A percentile compares a stretch with the other conserved stretches of the same genome.
Conservation (phyloP, 345 rosid genomes). For the Firmiana major region DNA sequence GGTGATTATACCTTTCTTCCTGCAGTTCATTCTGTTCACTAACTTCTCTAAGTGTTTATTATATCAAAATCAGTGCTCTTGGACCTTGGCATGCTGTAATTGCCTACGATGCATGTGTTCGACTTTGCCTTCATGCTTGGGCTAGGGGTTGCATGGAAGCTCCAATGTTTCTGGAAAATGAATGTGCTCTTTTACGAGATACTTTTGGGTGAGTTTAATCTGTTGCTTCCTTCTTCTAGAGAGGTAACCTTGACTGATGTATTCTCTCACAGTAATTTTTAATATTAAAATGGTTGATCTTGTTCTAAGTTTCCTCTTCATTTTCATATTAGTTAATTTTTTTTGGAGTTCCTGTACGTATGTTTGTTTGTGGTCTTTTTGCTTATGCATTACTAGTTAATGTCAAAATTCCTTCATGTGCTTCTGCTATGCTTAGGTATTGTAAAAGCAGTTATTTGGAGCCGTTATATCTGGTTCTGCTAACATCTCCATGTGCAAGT, state of each 20-base stretch:
- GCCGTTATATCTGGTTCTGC: neutral
- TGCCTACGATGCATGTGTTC: slow-evolving; percentile 96
- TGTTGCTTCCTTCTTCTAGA: slow-evolving; percentile 10
- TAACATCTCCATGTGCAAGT: neutral
- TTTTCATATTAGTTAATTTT: neutral
- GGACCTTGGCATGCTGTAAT: slow-evolving; percentile 98
- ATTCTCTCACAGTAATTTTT: neutral
- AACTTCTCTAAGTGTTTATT: slow-evolving; percentile 12
- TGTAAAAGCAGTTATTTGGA: neutral
- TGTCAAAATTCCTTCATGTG: neutral
- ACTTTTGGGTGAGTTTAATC: slow-evolving; percentile 67
- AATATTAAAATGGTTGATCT: neutral
- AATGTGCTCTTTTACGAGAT: slow-evolving; percentile 82
- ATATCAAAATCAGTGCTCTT: slow-evolving; percentile 53
- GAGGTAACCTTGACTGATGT: neutral
- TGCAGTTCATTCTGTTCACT: slow-evolving; percentile 11
- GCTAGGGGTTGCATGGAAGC: slow-evolving; percentile 98
- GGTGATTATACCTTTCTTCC: neutral
- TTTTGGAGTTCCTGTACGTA: neutral
- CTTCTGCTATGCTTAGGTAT: neutral
- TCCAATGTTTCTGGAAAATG: slow-evolving; percentile 90
- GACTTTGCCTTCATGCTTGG: slow-evolving; percentile 98
- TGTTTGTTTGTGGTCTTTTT: neutral
- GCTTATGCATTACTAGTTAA: too few species aligned
- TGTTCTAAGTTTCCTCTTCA: neutral